Evolutionary conservation across 1,284 basidiomycete species (phyloP), one percentile per base, ranked within the genome.

Genomic region (Ustanciosporium gigantosporum): DNA sequence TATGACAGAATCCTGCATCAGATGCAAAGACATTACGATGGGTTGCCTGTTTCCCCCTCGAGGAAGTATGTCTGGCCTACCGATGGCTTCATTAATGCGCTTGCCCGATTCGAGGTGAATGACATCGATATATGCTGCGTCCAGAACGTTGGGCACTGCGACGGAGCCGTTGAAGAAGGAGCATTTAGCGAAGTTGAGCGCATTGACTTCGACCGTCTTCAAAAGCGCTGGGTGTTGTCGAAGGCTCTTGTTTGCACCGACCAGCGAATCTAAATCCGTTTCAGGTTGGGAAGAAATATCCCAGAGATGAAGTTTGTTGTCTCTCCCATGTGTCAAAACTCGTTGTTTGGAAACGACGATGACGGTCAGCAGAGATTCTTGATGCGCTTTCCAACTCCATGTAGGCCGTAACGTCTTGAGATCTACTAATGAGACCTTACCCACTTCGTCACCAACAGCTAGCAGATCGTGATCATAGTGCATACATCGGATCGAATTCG

Each of bases 171-270:
- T 52, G 37, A 46, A 51, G 56, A 68, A 88, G 72, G 4, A 84
- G 74, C 93, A 91, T 1, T 86, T 84, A 78, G 91, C 93, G 73
- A 88, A 94, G 76, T 93, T 94, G 58, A 94, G 82, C 2, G 90
- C 85, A 75, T 94, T 95, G 50, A 91, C 86, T 68, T 89, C 88
- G 77, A 94, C 80, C 0, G 87, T 87, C 61, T 85, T 86, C 3
- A 79, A 70, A 5, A 89, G 73, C 3, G 88, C 89, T n/a, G 27
- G 27, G 9, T 29, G 27, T 9, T 11, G 2, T 81, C 80, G 11
- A 83, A 77, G 9, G 81, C 79, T 4, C 27, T n/a, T 29, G 27
- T 9, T 11, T 29, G 27, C n/a, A 29, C 11, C 9, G n/a, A 11
- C n/a, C 11, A n/a, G 27, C 27, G 27, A 9, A 29, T 9, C 9